Percentiles rank a stretch among this genome's conserved stretches.
Evolutionary conservation across 768 basidiomycete genomes (phyloP).

Genomic region (Albatrellus ellisii): DNA sequence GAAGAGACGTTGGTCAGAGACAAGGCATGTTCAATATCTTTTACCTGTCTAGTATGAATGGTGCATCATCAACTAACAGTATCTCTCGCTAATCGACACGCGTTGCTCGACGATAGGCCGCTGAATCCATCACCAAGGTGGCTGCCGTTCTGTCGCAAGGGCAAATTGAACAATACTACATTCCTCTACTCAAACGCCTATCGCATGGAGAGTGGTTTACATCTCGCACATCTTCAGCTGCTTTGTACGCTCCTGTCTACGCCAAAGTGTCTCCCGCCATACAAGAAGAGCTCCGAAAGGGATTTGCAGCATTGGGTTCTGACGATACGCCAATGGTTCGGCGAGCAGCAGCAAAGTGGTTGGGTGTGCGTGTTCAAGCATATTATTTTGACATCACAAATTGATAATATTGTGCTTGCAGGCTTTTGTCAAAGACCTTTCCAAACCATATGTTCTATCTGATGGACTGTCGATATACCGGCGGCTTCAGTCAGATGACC

Average conservation of each 20-base stretch:
- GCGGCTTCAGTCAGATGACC: constrained; percentile 89
- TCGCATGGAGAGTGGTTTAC: constrained; percentile 98
- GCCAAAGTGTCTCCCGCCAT: constrained; percentile 54
- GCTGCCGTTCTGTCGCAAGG: constrained; percentile 59
- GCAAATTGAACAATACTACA: constrained; percentile 82
- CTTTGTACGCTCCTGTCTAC: constrained; percentile 87
- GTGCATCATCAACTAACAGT: not conserved
- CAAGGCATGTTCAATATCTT: constrained; percentile 45
- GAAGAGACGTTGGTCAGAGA: constrained; percentile 97
- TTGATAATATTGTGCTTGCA: constrained; percentile 19
- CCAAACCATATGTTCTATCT: constrained; percentile 67
- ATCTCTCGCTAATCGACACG: constrained; percentile 4
- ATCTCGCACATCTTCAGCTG: constrained; percentile 89
- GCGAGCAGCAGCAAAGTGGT: constrained; percentile 90
- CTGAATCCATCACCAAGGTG: constrained; percentile 90
- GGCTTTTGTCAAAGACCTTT: constrained; percentile 70
- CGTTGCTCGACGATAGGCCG: constrained; percentile 43
- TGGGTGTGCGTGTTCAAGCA: constrained; percentile 64
- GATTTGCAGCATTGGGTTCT: constrained; percentile 66
- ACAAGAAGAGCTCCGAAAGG: constrained; percentile 82
- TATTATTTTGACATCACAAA: constrained; percentile 1
- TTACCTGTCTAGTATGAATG: not conserved
- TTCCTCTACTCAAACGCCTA: constrained; percentile 82
- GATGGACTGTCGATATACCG: constrained; percentile 90
- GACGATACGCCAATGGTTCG: constrained; percentile 99